Base-by-base conservation (phyloP, 345 rosid species). In the Citrus australasica region DNA sequence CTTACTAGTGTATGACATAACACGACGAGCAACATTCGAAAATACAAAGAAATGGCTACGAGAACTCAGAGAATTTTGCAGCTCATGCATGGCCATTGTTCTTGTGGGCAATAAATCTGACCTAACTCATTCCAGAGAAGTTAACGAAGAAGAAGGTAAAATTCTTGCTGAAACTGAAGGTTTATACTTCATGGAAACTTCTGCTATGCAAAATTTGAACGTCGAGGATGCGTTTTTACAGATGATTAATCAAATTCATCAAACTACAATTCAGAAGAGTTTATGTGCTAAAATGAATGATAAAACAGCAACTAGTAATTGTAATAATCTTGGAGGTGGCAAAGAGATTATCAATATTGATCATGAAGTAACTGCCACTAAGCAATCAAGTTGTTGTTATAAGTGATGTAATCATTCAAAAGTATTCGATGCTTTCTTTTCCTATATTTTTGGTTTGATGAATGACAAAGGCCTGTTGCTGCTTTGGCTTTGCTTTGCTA, bases 61-160 rank as follows among this genome's bases (percentile, higher is more conserved):
- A 2, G 97, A 92, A 88, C 90, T 94, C 27, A 76, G 91, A 73
- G 88, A 84, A 13, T 90, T 83, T 42, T 89, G 92, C 0, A 82
- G 67, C 14, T 73, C 89, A 0, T 92, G 90, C 8, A 89, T 88
- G 78, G 92, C 92, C 5, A 85, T 94, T 14, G 89, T 90, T 67
- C 97, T 92, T 0, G 93, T 92, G 1, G 98, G 95, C 17, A 94
- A 94, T 42, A 94, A 92, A 76, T 84, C 87, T 19, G 98, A 92
- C 71, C 79, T 92, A 35, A 74, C 70, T 4, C 82, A 81, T 25
- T 79, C 84, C 1, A 84, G 97, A 75, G 83, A 94, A 80, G 90
- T 92, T 4, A 78, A 69, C 0, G 90, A 83, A 66, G 93, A 86
- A 61, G 97, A 91, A 33, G 98, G 93, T 3, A 84, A 85, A 70